Base-by-base conservation (phyloP, 2,329 filamentous ascomycete genomes). In the Ceratocystis papillata region DNA sequence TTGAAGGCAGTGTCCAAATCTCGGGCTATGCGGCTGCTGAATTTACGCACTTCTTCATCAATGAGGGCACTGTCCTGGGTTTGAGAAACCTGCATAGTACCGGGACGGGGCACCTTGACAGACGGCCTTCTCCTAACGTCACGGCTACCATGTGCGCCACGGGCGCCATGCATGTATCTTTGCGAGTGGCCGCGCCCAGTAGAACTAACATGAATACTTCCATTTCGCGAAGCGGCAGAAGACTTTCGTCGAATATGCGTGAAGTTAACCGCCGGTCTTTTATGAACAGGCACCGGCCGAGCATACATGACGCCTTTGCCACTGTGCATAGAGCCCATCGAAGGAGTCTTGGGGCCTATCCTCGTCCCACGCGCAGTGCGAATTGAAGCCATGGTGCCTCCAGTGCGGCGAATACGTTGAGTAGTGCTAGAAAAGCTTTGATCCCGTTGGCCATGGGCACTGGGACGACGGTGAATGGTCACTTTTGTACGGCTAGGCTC, bases 1-100 rank as follows among this genome's bases (percentile, higher is more conserved):
- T 90, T 92, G 77, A 97, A 96, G 1, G 92, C 92, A 72, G 94
- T 89, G 72, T 97, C 92, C 72, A 92, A 95, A 67, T 94, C 89
- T 74, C 90, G 90, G 62, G 90, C 90, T 68, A 96, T 86, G 71
- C 90, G 90, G 71, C 53, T 59, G 70, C 90, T 96, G 67, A 95
- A 87, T 71, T 93, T 87, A 5, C 90, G 82, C 65, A 94, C 83
- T 73, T 96, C 92, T 67, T 91, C 90, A 70, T 84, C 86, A 70
- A 81, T 64, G 12, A 67, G n/a, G 0, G 65, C 65, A 50, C 62
- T 67, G 45, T 63, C 65, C 22, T 67, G 63, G 5, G 65, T 64
- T 30, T 64, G 50, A 5, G 65, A 64, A 8, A 25, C 53, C 53
- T 50, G 41, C 33, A 67, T 17, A 1, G n/a, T 41, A 41, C 37